Evolutionary conservation across 2,329 filamentous ascomycete genomes (phyloP), one percentile per base, ranked within the genome.

Genomic region (Thelonectria rubi): DNA sequence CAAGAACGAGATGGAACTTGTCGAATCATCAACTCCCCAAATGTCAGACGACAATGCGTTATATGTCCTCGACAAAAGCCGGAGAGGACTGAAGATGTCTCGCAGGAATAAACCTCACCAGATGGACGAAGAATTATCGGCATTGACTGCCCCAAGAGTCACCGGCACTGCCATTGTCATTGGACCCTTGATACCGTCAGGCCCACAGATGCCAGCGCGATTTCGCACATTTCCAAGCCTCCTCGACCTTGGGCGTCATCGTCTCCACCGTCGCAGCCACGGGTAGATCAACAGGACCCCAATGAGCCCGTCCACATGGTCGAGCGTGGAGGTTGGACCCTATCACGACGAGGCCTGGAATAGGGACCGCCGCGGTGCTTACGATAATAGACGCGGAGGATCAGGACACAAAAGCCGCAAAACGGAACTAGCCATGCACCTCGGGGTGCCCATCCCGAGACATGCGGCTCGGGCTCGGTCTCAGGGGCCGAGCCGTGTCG

Each of bases 401-500:
- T 34, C 37, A 51, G 50, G 26, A 43, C 37, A 48, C 54, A 42
- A 46, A 43, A 50, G 52, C 48, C 52, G 45, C 60, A 55, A 40
- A 20, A 37, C 34, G 51, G 45, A n/a, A 21, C 45, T 39, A 34
- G 15, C 20, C 30, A 58, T 63, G 63, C 63, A 61, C 8, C 26
- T 65, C 63, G 63, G 63, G 24, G 24, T 37, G 26, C 24, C 18
- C 34, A 52, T 14, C 58, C 63, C 63, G 63, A 65, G 53, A 26
- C 14, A 9, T 56, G 60, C 46, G 55, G 30, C 40, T 65, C 57
- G 54, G 55, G 11, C 10, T 61, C 40, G 57, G 56, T 49, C 11
- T 45, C 18, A 32, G 10, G 24, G 12, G 30, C 62, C 62, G 62
- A 62, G 0, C 43, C 37, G n/a, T 18, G 3, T n/a, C 15, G n/a